Percentiles rank a stretch among this genome's conserved stretches.
Evolutionary conservation across 2,329 filamentous ascomycete species (phyloP).

Genomic region (Aspergillus sp.): DNA sequence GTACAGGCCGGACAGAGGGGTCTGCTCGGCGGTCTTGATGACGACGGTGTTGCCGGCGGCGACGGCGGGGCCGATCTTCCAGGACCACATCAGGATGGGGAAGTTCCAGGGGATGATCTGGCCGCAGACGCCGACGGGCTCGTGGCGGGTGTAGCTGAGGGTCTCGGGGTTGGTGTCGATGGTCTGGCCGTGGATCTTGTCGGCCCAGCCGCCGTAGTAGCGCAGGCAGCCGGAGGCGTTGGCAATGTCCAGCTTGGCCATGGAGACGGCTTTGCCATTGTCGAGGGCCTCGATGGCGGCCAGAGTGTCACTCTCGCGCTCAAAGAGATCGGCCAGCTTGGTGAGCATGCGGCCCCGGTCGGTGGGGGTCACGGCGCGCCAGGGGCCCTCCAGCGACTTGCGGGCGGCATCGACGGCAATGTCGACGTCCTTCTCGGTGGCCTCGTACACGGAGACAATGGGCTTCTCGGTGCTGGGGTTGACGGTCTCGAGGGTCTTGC

Average conservation of each 20-base stretch:
- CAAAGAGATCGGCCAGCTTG: constrained; percentile 70
- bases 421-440: constrained; percentile 67
- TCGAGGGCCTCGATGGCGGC: constrained; percentile 74
- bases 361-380: constrained; percentile 59
- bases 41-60: constrained; percentile 54
- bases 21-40: constrained; percentile 58
- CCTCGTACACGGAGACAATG: constrained; percentile 74
- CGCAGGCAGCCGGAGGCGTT: constrained; percentile 62
- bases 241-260: constrained; percentile 59
- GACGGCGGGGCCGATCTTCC: constrained; percentile 71
- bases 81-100: constrained; percentile 71
- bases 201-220: constrained; percentile 89
- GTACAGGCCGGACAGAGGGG: constrained; percentile 56
- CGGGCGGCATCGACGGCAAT: constrained; percentile 76
- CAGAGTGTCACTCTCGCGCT: constrained; percentile 67
- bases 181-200: constrained; percentile 87
- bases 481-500: constrained; percentile 85
- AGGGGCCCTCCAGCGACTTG: constrained; percentile 69
- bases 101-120: constrained; percentile 92
- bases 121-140: constrained; percentile 72
- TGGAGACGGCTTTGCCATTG: constrained; percentile 36
- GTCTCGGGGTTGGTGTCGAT: constrained; percentile 68
- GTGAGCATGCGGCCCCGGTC: constrained; percentile 59
- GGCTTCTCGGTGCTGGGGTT: constrained; percentile 80
- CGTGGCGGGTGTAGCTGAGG: constrained; percentile 74